These are phyloP conservation scores for Russula sp. DNA, from an alignment of 768 basidiomycete species.

Conservation along the genomic window DNA sequence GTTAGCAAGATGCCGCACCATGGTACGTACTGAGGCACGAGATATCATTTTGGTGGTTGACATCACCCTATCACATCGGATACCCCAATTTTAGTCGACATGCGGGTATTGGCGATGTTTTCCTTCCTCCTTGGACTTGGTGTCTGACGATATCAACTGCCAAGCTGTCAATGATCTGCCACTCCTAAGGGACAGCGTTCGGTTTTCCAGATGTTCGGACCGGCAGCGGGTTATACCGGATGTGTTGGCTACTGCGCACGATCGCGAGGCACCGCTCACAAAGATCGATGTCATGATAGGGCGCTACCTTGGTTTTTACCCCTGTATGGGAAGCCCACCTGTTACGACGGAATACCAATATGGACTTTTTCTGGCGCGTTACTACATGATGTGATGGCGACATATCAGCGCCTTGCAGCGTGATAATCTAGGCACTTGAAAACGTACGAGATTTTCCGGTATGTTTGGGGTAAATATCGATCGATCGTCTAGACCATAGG, in stretches of 20 bases:
- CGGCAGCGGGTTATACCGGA: neutral
- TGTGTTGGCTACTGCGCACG: no score
- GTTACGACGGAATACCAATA: neutral
- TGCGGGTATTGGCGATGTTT: neutral
- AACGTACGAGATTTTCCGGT: neutral
- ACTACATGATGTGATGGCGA: neutral
- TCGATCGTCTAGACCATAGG: neutral
- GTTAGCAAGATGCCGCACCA: neutral
- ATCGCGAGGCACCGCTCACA: neutral
- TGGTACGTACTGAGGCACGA: neutral
- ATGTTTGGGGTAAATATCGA: neutral
- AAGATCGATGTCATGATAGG: neutral
- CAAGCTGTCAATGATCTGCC: neutral
- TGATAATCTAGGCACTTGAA: neutral
- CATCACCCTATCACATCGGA: neutral
- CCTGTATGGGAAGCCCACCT: neutral
- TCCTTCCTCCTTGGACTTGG: neutral
- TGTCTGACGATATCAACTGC: neutral
- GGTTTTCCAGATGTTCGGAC: slow-evolving; percentile 1
- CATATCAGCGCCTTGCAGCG: neutral
- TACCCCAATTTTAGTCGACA: neutral
- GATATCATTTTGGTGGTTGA: neutral
- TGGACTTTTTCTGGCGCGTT: neutral
- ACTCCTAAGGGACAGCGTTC: neutral
- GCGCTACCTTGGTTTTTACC: neutral